Evolutionary conservation across 78 protist genomes (phyloP), one percentile per base, ranked within the genome.

Genomic region (Tieghemostelium lacteum): DNA sequence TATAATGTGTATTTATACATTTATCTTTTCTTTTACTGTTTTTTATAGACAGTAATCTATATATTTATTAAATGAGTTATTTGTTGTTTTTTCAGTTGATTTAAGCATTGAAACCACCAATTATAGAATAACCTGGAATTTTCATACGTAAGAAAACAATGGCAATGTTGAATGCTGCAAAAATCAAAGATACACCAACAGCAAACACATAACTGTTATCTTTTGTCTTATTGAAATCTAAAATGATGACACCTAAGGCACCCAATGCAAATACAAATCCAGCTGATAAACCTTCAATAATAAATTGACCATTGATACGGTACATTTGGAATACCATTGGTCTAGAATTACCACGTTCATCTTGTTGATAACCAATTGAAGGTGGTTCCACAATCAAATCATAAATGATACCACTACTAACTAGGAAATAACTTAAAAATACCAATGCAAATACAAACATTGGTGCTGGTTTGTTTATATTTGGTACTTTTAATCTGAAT

Each of bases 301-400:
- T 92, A 49, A 52, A 95, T 75, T 95, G 97, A 17, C 91, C 97
- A 54, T 92, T 95, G 92, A 95, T 64, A 55, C 97, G 89, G 54
- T 66, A 87, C 92, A 69, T 62, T 61, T 92, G 65, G 74, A 95
- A 85, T n/a, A 85, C 94, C 16, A 42, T 63, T 49, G 95, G 94
- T 49, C 61, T 66, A 6, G 45, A 14, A 60, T 57, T 26, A 37
- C 89, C 94, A n/a, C 55, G 37, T 69, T 67, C 93, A 61, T 94
- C 96, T 62, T n/a, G 69, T 7, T 28, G 55, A 54, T 63, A 57
- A 19, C 97, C 97, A 28, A 92, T 87, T 31, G 93, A 50, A 26
- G 97, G 97, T 65, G 97, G 95, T 45, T 95, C 92, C 3, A 67
- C 60, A 54, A 95, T 92, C 10, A 95, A 29, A 74, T 95, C 97